Conservation (phyloP, 148 eudicot genomes). For the Vaccinium darrowii region DNA sequence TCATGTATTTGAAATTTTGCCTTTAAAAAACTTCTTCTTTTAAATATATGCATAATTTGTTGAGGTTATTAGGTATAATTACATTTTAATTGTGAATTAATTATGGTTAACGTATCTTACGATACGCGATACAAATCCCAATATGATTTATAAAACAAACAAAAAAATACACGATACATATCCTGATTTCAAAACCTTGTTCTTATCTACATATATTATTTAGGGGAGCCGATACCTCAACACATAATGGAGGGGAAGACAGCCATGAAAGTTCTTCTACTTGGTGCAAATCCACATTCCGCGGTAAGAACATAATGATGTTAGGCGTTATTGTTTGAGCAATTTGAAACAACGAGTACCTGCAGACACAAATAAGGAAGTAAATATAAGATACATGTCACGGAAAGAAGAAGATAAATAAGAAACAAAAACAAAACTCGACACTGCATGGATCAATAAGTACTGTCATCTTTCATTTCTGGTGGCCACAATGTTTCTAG, state of each 20-base stretch:
- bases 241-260: slow-evolving; percentile 50
- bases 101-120: too few species aligned
- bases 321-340: slow-evolving; percentile 51
- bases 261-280: slow-evolving; percentile 54
- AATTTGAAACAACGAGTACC: slow-evolving; percentile 43
- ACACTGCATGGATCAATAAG: background rate
- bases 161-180: too few species aligned
- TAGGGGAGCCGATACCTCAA: slow-evolving; percentile 28
- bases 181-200: too few species aligned
- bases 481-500: background rate
- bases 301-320: slow-evolving; percentile 52
- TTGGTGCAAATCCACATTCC: slow-evolving; percentile 42
- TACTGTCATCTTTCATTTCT: background rate
- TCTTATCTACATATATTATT: background rate
- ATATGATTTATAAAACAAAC: too few species aligned
- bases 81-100: too few species aligned
- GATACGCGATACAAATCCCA: too few species aligned
- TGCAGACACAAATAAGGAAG: slow-evolving; percentile 12
- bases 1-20: too few species aligned
- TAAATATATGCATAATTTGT: too few species aligned
- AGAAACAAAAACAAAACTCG: background rate
- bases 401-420: background rate
- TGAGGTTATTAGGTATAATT: too few species aligned
- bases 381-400: background rate
- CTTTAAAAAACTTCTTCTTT: too few species aligned